phyloP scores from a whole-genome alignment of 495 filamentous ascomycete genomes.

The Aspergillus kassunensis region DNA sequence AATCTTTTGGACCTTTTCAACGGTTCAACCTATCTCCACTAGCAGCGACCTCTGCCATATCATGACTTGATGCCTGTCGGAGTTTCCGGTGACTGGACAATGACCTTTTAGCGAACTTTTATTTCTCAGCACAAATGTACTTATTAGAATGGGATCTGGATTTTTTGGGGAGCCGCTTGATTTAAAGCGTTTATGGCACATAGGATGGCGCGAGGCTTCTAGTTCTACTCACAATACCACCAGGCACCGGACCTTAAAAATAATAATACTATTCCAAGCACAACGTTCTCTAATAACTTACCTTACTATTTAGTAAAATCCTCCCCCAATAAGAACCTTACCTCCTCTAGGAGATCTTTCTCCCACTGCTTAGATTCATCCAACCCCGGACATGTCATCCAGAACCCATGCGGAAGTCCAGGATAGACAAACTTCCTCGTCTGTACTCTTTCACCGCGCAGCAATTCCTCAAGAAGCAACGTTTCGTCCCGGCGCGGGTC shows the following conservation, averaged over 20 bases:
- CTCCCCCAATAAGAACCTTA: conserved; percentile 2
- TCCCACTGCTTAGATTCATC: conserved; percentile 10
- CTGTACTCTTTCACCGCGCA: conserved; percentile 31
- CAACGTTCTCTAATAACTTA: background rate
- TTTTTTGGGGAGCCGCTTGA: background rate
- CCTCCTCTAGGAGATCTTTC: conserved; percentile 7
- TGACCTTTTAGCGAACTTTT: conserved; percentile 2
- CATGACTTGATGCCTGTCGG: conserved; percentile 9
- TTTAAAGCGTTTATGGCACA: background rate
- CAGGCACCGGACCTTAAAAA: background rate
- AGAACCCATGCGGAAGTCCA: conserved; percentile 43
- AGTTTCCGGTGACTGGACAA: conserved; percentile 1
- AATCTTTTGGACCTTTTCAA: background rate
- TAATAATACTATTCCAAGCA: background rate
- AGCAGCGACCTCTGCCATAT: background rate
- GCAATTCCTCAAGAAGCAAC: conserved; percentile 36
- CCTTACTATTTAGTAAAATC: background rate
- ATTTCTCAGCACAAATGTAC: background rate
- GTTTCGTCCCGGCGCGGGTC: conserved; percentile 41
- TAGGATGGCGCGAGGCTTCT: background rate
- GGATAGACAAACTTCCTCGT: conserved; percentile 36
- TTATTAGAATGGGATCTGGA: conserved; percentile 2
- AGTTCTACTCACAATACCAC: background rate
- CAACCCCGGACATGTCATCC: conserved; percentile 24
- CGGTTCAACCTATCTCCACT: background rate